These are phyloP conservation scores for Castanea crenata DNA, from an alignment of 306 rosid species.

Conservation along the genomic window DNA sequence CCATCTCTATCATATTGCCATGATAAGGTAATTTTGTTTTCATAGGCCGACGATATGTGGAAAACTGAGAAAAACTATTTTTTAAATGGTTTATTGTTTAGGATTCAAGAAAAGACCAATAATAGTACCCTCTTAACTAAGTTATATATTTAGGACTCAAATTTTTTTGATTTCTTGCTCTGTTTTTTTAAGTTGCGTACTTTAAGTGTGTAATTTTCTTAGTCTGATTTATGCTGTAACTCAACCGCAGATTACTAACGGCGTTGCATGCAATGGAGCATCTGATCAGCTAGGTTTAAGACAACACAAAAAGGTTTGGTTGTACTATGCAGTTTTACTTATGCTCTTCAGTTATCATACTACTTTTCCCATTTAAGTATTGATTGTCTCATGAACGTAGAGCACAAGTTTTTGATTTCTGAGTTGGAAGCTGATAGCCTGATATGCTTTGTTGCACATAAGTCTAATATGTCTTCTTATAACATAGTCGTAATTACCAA, in stretches of 20 bases:
- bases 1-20: conserved; percentile 67
- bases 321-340: conserved; percentile 8
- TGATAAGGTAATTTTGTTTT: conserved; percentile 57
- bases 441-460: neutral
- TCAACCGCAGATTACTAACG: conserved; percentile 48
- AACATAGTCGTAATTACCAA: neutral
- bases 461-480: neutral
- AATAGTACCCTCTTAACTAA: neutral
- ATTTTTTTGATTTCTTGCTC: neutral
- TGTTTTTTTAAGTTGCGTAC: neutral
- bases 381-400: neutral
- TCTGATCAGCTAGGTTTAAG: conserved; percentile 47
- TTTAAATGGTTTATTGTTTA: neutral
- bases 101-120: neutral
- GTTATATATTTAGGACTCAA: neutral
- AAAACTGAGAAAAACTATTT: neutral
- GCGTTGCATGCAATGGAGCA: conserved; percentile 37
- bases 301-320: conserved; percentile 74
- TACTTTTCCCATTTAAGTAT: neutral
- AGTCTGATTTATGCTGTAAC: conserved; percentile 25
- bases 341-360: neutral
- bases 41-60: neutral
- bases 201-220: conserved; percentile 13
- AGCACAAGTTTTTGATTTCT: neutral
- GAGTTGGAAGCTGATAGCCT: neutral